A percentile compares a stretch with the other conserved stretches of the same genome.
phyloP scores from a whole-genome alignment of 1,284 basidiomycete species.

The Flammula alnicola region DNA sequence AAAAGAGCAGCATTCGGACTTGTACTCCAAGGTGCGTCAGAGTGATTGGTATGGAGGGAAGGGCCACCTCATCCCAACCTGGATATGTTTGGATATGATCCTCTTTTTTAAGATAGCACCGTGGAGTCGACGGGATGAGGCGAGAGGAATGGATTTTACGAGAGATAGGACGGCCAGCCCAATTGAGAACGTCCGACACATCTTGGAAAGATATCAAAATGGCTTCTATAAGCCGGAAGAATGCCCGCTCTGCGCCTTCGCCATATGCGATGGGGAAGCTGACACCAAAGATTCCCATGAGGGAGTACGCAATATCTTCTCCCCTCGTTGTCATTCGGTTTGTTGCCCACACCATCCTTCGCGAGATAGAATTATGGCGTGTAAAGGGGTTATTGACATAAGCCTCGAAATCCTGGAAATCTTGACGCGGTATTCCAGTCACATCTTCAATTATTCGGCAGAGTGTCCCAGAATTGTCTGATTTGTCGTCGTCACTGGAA shows the following conservation, averaged over 20 bases:
- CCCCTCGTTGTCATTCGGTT: background rate
- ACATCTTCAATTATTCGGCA: background rate
- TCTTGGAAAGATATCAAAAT: constrained; percentile 2
- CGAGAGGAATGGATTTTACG: constrained; percentile 2
- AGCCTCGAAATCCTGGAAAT: constrained; percentile 1
- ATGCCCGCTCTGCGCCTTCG: constrained; percentile 5
- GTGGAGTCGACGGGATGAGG: constrained; percentile 2
- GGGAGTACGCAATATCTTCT: constrained; percentile 7
- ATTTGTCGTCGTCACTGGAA: constrained; percentile 1
- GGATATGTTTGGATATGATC: background rate
- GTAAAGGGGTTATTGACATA: background rate
- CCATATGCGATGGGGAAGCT: constrained; percentile 9
- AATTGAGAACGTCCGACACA: constrained; percentile 5
- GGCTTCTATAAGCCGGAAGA: constrained; percentile 10
- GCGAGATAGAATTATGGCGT: constrained; percentile 1
- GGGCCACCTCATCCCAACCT: too few species aligned
- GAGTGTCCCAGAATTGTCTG: too few species aligned
- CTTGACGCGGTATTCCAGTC: background rate
- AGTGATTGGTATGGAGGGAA: background rate
- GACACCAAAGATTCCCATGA: constrained; percentile 7
- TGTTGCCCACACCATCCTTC: constrained; percentile 7
- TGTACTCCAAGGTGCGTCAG: constrained; percentile 3
- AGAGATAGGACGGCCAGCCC: background rate
- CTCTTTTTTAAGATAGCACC: background rate
- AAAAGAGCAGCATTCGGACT: background rate